Conservation (phyloP, 441 rosid genomes). For the Sinapis alba region DNA sequence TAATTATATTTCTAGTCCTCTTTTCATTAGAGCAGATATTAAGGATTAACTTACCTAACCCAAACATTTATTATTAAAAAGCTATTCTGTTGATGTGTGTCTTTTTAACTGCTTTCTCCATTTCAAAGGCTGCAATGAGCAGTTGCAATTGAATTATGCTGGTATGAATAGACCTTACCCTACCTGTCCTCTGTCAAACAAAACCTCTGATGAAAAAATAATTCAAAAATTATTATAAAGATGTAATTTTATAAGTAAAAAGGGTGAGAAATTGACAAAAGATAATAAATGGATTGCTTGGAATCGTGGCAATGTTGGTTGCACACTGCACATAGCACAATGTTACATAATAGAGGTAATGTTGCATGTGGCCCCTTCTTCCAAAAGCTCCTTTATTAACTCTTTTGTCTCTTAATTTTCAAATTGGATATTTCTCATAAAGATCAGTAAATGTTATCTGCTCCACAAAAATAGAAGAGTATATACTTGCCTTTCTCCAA, state of each 20-base stretch:
- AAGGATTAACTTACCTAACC: conserved; percentile 3
- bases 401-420: conserved; percentile 39
- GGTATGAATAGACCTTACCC: conserved; percentile 35
- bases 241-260: conserved; percentile 25
- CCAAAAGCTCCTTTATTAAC: conserved; percentile 38
- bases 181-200: conserved; percentile 18
- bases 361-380: conserved; percentile 42
- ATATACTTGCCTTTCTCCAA: background rate
- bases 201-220: background rate
- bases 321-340: conserved; percentile 47
- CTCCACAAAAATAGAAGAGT: background rate
- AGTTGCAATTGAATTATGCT: conserved; percentile 27
- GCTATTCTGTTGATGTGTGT: conserved; percentile 24
- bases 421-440: conserved; percentile 19
- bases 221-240: conserved; percentile 11
- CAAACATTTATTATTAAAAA: conserved; percentile 18
- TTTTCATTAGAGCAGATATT: background rate
- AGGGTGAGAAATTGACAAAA: conserved; percentile 36
- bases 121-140: conserved; percentile 42
- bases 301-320: conserved; percentile 38
- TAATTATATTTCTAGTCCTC: background rate
- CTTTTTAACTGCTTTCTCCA: conserved; percentile 20
- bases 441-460: conserved; percentile 16
- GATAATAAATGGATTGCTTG: conserved; percentile 42
- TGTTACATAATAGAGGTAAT: conserved; percentile 37